Percentiles rank a stretch among this genome's conserved stretches.
Evolutionary conservation across 2,329 filamentous ascomycete species (phyloP).

Genomic region (Ophiostoma fasciatum): DNA sequence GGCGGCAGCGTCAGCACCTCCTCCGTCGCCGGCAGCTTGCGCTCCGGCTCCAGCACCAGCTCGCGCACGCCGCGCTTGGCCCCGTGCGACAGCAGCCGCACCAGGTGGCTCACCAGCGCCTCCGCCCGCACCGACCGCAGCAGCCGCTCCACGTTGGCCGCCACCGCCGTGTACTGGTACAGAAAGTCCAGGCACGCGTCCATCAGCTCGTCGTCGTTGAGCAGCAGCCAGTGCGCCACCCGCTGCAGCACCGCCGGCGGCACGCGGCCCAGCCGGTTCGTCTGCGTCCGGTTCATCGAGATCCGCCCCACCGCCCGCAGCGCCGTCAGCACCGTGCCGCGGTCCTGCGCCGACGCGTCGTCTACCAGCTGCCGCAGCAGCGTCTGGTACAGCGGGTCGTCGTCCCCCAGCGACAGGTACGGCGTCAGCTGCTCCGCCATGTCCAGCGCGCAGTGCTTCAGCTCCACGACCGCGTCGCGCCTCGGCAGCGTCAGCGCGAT

Average conservation of each 20-base stretch:
- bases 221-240: constrained; percentile 57
- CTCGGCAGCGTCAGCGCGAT: constrained; percentile 67
- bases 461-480: constrained; percentile 57
- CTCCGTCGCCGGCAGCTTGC: constrained; percentile 39
- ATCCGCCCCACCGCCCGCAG: constrained; percentile 74
- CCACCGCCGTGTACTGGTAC: constrained; percentile 84
- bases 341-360: constrained; percentile 58
- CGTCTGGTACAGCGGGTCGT: constrained; percentile 67
- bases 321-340: constrained; percentile 66
- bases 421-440: constrained; percentile 83
- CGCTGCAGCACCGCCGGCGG: constrained; percentile 49
- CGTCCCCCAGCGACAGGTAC: constrained; percentile 54
- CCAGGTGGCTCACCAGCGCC: constrained; percentile 61
- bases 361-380: constrained; percentile 51
- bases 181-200: constrained; percentile 85
- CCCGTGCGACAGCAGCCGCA: constrained; percentile 64
- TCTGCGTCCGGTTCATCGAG: constrained; percentile 70
- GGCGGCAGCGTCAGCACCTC: constrained; percentile 55
- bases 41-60: constrained; percentile 40
- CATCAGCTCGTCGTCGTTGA: constrained; percentile 82
- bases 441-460: constrained; percentile 84
- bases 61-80: constrained; percentile 48
- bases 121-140: constrained; percentile 47
- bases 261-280: constrained; percentile 61
- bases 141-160: constrained; percentile 66